Evolutionary conservation across 2,329 filamentous ascomycete genomes (phyloP), one percentile per base, ranked within the genome.

Genomic region (Epichloe scottii): DNA sequence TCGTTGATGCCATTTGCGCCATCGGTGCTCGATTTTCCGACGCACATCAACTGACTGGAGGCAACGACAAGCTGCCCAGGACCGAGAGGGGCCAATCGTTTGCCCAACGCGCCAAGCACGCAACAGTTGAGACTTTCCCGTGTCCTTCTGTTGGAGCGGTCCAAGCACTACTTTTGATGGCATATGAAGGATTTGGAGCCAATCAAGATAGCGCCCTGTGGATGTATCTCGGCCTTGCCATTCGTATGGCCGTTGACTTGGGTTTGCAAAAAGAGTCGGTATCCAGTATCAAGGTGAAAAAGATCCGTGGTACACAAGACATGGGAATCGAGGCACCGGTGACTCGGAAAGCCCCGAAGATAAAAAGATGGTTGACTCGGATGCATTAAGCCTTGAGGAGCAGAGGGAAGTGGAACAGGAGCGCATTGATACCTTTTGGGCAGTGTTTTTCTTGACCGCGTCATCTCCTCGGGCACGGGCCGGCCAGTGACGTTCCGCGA

Each of bases 181-280:
- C 88, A 0, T 95, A 95, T 61, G 88, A 94, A 57, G 85, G 90
- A 42, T 95, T 95, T 58, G 89, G 89, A 1, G 86, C 87, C 11
- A 87, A 88, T 57, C 87, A 90, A 59, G 89, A 95, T 61, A 94
- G 88, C 63, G 87, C 88, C 0, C 67, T 95, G 6, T 95, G 89
- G 89, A 94, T 95, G 88, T 95, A 94, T 62, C 73, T 95, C 1
- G 89, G 89, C 0, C 83, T 91, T 48, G 84, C 89, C 0, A 95
- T 95, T 54, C 82, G 89, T 14, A 86, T 89, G 81, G 84, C 84
- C 0, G 79, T 87, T 54, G 85, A 89, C 60, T 68, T 95, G 10
- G 89, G 89, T 0, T 73, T 95, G 56, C 87, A 91, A 58, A 94
- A 89, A 56, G 86, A 15, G 84, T 90, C 56, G 89, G 88, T 0